Percentiles rank a stretch among this genome's conserved stretches.
These are phyloP conservation scores for Grigorovia humatica DNA, from an alignment of 805 yeast genomes.

Conservation along the genomic window DNA sequence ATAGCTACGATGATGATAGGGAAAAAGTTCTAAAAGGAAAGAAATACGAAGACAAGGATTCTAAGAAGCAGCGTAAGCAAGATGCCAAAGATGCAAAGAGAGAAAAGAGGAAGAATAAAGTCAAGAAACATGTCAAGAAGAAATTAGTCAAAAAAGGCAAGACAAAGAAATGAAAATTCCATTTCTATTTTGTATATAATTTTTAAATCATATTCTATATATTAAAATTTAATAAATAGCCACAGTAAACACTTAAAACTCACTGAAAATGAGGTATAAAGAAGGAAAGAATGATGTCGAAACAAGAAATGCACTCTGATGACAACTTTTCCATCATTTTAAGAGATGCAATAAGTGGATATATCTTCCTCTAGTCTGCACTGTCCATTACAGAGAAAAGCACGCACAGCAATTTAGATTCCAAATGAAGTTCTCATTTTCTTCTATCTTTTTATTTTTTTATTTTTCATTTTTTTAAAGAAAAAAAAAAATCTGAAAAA, in stretches of 20 bases:
- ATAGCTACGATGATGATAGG: conserved; percentile 28
- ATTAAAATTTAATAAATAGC: neutral
- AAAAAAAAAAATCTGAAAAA: neutral
- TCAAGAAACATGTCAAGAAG: conserved; percentile 77
- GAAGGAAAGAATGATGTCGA: neutral
- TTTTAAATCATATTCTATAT: neutral
- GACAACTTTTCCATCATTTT: no score
- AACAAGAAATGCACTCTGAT: no score
- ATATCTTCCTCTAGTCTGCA: no score
- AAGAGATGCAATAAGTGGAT: no score
- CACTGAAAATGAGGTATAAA: no score
- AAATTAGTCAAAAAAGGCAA: conserved; percentile 53
- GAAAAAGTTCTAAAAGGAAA: conserved; percentile 51
- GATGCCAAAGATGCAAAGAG: conserved; percentile 67
- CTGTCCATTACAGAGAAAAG: no score
- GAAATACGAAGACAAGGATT: conserved; percentile 68
- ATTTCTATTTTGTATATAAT: neutral
- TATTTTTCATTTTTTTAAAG: no score
- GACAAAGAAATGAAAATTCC: conserved; percentile 28
- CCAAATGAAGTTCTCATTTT: no score
- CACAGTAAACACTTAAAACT: no score
- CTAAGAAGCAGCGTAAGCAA: conserved; percentile 62
- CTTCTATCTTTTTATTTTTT: no score
- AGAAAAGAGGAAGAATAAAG: conserved; percentile 70
- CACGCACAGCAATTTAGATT: no score